Evolutionary conservation across 169 alveolate species (phyloP).

Genomic region (Eimeria acervulina): DNA sequence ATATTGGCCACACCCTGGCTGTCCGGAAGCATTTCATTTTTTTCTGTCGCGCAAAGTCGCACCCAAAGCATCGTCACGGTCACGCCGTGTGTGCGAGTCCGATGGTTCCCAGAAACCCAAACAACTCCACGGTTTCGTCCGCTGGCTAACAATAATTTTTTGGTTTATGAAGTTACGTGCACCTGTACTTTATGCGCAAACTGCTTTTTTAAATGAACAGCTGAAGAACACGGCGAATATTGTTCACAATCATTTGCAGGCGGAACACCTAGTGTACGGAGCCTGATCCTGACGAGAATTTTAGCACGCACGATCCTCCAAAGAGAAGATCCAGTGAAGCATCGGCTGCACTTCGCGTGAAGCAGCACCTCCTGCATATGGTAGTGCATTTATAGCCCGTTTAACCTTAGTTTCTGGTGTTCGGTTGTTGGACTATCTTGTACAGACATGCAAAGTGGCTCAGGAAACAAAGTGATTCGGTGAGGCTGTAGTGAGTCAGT

Average conservation of each 20-base stretch:
- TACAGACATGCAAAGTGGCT: neutral
- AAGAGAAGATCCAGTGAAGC: neutral
- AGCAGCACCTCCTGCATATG: neutral
- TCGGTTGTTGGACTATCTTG: neutral
- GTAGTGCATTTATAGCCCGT: neutral
- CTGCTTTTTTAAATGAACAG: neutral
- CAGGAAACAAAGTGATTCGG: too few species aligned
- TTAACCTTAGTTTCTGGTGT: too few species aligned
- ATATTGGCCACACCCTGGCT: neutral
- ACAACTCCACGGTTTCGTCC: neutral
- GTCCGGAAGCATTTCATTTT: neutral
- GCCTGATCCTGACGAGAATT: neutral
- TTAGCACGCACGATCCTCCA: neutral
- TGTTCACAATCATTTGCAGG: neutral
- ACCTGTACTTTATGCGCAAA: neutral
- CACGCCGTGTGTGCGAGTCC: neutral
- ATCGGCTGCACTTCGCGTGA: neutral
- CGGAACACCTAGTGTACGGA: neutral
- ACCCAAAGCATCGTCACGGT: neutral
- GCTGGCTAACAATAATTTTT: neutral
- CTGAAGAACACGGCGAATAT: neutral
- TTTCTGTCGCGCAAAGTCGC: conserved; percentile 5
- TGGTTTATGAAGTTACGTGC: neutral
- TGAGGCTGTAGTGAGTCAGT: neutral
- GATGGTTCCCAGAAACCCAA: neutral